These are phyloP conservation scores for Hansenula lynferdii DNA, from an alignment of 1,139 yeast genomes.

Conservation along the genomic window DNA sequence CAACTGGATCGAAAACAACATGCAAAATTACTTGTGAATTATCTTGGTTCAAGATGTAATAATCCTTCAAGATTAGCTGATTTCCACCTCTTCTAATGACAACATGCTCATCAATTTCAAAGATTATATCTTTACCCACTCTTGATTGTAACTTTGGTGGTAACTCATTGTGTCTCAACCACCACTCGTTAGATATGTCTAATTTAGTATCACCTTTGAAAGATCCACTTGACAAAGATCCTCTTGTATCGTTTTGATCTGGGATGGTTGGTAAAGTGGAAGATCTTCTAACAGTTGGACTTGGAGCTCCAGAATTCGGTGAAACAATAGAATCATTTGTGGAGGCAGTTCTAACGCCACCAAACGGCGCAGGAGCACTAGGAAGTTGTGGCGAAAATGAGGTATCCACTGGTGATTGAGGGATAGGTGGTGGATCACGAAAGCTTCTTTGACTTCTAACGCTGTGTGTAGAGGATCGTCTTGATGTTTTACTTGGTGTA, in stretches of 20 bases:
- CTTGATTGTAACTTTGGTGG: constrained; percentile 50
- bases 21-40: constrained; percentile 63
- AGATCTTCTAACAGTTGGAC: constrained; percentile 7
- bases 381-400: constrained; percentile 12
- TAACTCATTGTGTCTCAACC: constrained; percentile 48
- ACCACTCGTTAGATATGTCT: constrained; percentile 48
- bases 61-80: constrained; percentile 50
- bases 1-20: constrained; percentile 45
- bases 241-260: constrained; percentile 10
- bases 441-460: not conserved
- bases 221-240: constrained; percentile 16
- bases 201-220: constrained; percentile 4
- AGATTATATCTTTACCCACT: constrained; percentile 45
- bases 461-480: not conserved
- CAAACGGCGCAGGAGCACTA: constrained; percentile 11
- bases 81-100: constrained; percentile 56
- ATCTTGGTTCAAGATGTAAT: constrained; percentile 70
- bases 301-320: not conserved
- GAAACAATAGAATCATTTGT: not conserved
- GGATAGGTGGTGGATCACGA: constrained; percentile 3
- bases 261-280: constrained; percentile 20
- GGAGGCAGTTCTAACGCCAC: not conserved
- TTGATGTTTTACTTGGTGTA: not conserved
- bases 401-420: constrained; percentile 12
- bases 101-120: constrained; percentile 60